Evolutionary conservation across 805 yeast genomes (phyloP), one percentile per base, ranked within the genome.

Genomic region (Nakazawaea laoshanensis): DNA sequence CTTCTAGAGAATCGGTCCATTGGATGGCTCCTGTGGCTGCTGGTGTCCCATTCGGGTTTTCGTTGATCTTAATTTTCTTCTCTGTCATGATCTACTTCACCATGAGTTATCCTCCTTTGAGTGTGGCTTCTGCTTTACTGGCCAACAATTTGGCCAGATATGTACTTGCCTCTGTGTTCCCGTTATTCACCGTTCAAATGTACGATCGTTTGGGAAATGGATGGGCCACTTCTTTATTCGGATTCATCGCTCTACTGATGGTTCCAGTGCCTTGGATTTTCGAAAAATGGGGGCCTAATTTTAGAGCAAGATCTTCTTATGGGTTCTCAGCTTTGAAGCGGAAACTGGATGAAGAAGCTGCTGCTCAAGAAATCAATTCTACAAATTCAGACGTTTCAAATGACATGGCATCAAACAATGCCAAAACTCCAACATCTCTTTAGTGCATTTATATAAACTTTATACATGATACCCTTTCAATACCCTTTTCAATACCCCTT

Each of bases 111-210:
- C 89, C 92, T 18, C 86, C 89, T 29, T 55, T 75, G 21, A 67
- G 70, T 21, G 80, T 85, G 15, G 95, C 95, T 0, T 77, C 89
- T n/a, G 89, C 94, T 3, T 55, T 85, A 40, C 95, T 95, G 22
- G 95, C 95, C 10, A 87, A 86, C 57, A 84, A 83, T 52, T 62
- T 87, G 48, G 55, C 78, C 37, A 71, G 96, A 58, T 85, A 84
- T 50, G 44, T 78, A 20, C 52, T 81, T 40, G 85, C 94, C 7
- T 75, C 85, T 5, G 83, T 77, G 14, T 78, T 87, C 65, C 95
- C 95, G 36, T 63, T 87, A 38, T 86, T 87, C 58, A 82, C 87
- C 2, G 70, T 76, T 14, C 95, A 86, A 57, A 83, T 87, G 94
- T 78, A 80, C 59, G 52, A 67, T 13, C 75, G 66, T 27, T 61